Conservation (phyloP, 2,329 filamentous ascomycete genomes). For the Botrytis hyacinthi region DNA sequence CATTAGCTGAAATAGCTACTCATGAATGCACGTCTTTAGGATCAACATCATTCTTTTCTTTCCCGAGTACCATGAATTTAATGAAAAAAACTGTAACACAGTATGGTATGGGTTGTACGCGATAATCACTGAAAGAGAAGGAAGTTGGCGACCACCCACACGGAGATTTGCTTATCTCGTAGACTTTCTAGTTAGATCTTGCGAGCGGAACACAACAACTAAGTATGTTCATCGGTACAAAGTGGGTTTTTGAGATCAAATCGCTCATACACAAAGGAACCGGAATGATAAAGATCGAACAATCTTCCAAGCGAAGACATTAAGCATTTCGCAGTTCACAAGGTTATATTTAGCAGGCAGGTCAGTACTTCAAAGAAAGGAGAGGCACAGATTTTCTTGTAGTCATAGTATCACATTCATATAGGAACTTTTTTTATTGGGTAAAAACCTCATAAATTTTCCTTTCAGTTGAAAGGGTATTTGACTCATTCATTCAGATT, state of each 20-base stretch:
- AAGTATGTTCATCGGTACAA: background rate
- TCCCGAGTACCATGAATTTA: background rate
- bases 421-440: background rate
- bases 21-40: background rate
- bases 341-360: background rate
- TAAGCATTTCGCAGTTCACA: background rate
- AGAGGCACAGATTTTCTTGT: background rate
- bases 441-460: background rate
- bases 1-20: background rate
- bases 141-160: too few relatives aligned
- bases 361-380: background rate
- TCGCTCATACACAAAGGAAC: background rate
- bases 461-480: background rate
- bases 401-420: background rate
- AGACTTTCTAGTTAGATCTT: background rate
- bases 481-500: background rate
- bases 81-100: background rate
- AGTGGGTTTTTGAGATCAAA: accelerated
- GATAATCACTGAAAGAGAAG: accelerated
- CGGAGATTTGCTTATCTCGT: background rate
- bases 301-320: too few relatives aligned
- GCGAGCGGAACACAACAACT: background rate
- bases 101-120: background rate
- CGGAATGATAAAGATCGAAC: background rate
- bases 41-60: background rate